These are phyloP conservation scores for Citrullus mucosospermus DNA, from an alignment of 306 rosid species.

Conservation along the genomic window DNA sequence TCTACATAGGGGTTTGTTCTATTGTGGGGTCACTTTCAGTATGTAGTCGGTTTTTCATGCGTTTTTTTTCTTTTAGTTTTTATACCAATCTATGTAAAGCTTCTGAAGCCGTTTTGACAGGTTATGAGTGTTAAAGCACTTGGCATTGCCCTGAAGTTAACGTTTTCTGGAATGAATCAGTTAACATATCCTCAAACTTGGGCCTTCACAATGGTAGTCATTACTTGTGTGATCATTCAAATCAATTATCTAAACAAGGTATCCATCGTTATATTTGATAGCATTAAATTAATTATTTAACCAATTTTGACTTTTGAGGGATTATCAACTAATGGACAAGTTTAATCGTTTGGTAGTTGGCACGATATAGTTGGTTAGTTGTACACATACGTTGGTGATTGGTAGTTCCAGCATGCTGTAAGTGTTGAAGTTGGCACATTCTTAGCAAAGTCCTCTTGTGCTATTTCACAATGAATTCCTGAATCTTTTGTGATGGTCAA, in stretches of 20 bases:
- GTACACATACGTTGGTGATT: not conserved
- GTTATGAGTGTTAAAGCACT: slow-evolving; percentile 11
- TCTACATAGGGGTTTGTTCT: slow-evolving; percentile 11
- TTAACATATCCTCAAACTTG: slow-evolving; percentile 9
- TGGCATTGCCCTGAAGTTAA: slow-evolving; percentile 11
- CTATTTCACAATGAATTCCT: not conserved
- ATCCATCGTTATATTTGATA: not conserved
- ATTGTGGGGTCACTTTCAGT: slow-evolving; percentile 11
- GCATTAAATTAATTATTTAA: not conserved
- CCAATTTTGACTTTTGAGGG: not conserved
- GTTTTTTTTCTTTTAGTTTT: not conserved
- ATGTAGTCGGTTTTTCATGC: not conserved
- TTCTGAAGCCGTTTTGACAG: slow-evolving; percentile 5
- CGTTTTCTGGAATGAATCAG: slow-evolving; percentile 11
- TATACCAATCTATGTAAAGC: not conserved
- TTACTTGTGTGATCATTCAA: slow-evolving; percentile 9
- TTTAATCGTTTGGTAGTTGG: not conserved
- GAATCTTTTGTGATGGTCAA: not conserved
- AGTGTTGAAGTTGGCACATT: not conserved
- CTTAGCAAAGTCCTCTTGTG: not conserved
- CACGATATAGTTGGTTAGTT: not conserved
- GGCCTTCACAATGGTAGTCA: slow-evolving; percentile 5
- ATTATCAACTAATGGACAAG: not conserved
- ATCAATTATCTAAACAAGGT: slow-evolving; percentile 6
- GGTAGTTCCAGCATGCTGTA: not conserved